These are phyloP conservation scores for Lasiosphaeria miniovina DNA, from an alignment of 495 filamentous ascomycete species.

Conservation along the genomic window DNA sequence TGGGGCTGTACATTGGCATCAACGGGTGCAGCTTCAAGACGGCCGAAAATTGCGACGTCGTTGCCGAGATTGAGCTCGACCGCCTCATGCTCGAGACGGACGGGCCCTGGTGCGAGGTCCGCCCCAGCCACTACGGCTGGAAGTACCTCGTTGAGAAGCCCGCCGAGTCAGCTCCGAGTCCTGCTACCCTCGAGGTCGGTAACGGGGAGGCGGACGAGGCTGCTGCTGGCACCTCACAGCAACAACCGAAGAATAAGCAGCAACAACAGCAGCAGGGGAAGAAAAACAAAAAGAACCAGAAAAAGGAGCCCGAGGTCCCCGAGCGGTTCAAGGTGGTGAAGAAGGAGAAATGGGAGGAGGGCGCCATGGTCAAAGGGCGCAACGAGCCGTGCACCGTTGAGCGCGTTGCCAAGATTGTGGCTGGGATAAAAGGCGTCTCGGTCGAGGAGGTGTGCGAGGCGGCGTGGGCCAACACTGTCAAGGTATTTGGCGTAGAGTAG, in stretches of 20 bases:
- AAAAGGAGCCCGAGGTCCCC: slow-evolving; percentile 45
- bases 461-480: slow-evolving; percentile 78
- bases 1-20: slow-evolving; percentile 79
- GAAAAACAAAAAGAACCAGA: slow-evolving; percentile 39
- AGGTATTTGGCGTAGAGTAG: slow-evolving; percentile 71
- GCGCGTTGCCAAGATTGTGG: slow-evolving; percentile 82
- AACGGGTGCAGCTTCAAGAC: slow-evolving; percentile 95
- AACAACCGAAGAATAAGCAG: slow-evolving; percentile 15
- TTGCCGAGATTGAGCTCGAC: slow-evolving; percentile 68
- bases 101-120: slow-evolving; percentile 82
- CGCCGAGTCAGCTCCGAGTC: background rate
- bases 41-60: slow-evolving; percentile 79
- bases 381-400: slow-evolving; percentile 87
- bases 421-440: slow-evolving; percentile 72
- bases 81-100: slow-evolving; percentile 88
- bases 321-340: slow-evolving; percentile 62
- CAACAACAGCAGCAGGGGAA: slow-evolving; percentile 29
- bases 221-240: slow-evolving; percentile 4
- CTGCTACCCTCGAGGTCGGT: background rate
- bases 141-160: slow-evolving; percentile 44
- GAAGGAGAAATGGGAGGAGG: slow-evolving; percentile 87
- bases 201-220: slow-evolving; percentile 7
- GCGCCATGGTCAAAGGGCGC: slow-evolving; percentile 80
- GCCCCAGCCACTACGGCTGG: slow-evolving; percentile 61
- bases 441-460: slow-evolving; percentile 82